A percentile compares a stretch with the other conserved stretches of the same genome.
Evolutionary conservation across 169 alveolate genomes (phyloP).

Genomic region (Condylostoma magnum): DNA sequence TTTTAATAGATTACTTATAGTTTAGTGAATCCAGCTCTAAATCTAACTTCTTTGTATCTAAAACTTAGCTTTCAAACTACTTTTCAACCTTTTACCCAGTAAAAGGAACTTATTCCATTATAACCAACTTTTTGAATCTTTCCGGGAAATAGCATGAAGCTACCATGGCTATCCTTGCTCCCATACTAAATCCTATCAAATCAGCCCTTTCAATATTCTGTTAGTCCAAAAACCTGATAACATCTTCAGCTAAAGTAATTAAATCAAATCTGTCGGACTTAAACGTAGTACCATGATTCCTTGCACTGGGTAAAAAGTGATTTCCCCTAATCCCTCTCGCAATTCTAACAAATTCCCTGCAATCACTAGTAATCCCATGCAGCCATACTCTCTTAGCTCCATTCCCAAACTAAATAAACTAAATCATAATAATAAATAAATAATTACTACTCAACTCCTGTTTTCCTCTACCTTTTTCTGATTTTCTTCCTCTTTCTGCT

Average conservation of each 20-base stretch:
- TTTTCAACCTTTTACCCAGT: neutral
- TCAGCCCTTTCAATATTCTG: neutral
- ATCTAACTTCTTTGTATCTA: slow-evolving; percentile 1
- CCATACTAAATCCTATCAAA: slow-evolving; percentile 48
- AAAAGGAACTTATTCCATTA: slow-evolving; percentile 36
- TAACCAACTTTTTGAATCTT: slow-evolving; percentile 5
- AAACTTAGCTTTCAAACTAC: neutral
- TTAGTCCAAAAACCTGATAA: slow-evolving; percentile 21
- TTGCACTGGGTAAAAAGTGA: slow-evolving; percentile 26
- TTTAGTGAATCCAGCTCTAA: neutral
- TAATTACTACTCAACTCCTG: no score
- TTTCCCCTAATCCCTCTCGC: slow-evolving; percentile 1
- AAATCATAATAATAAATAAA: neutral
- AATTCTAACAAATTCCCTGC: neutral
- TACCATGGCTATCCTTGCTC: slow-evolving; percentile 45
- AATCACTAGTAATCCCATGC: slow-evolving; percentile 13
- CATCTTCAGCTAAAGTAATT: slow-evolving; percentile 32
- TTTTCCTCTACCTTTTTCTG: no score
- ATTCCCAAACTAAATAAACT: neutral
- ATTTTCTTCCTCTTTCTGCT: no score
- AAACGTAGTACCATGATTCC: slow-evolving; percentile 47
- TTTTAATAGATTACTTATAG: no score
- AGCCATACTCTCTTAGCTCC: slow-evolving; percentile 12
- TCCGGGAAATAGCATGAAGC: slow-evolving; percentile 40
- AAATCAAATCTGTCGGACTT: slow-evolving; percentile 25